These are phyloP conservation scores for Pseudocercospora fijiensis DNA, from an alignment of 2,329 filamentous ascomycete genomes.

Conservation along the genomic window DNA sequence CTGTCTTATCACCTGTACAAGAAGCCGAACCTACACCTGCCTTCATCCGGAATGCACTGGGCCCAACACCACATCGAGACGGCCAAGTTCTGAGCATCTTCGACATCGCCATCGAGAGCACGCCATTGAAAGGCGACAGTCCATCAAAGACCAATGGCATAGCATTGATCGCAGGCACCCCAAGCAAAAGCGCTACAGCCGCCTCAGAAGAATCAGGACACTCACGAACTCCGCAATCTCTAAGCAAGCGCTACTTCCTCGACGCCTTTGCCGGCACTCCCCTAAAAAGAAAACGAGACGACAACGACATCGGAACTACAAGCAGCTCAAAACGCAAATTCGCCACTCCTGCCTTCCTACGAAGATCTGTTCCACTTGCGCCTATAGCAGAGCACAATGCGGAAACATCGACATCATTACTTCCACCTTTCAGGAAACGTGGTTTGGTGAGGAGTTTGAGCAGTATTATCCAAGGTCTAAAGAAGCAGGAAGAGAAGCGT, in stretches of 20 bases:
- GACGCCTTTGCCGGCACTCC: constrained; percentile 65
- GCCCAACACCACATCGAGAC: constrained; percentile 77
- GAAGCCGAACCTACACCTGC: constrained; percentile 35
- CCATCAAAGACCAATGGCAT: constrained; percentile 26
- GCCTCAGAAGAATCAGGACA: constrained; percentile 19
- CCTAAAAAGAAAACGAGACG: constrained; percentile 49
- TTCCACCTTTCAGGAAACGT: constrained; percentile 45
- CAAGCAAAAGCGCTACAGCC: constrained; percentile 36
- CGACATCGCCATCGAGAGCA: constrained; percentile 57
- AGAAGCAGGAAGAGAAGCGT: constrained; percentile 67
- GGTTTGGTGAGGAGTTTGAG: constrained; percentile 67
- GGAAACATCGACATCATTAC: constrained; percentile 9
- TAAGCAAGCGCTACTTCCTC: constrained; percentile 61
- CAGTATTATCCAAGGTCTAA: constrained; percentile 68
- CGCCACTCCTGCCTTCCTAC: constrained; percentile 69
- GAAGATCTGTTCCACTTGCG: constrained; percentile 51
- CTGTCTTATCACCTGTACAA: constrained; percentile 21
- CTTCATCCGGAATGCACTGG: constrained; percentile 48
- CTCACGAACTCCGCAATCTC: constrained; percentile 51
- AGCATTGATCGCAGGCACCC: constrained; percentile 42
- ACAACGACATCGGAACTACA: constrained; percentile 36
- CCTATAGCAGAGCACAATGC: constrained; percentile 59
- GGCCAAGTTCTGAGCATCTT: constrained; percentile 76
- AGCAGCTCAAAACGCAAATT: constrained; percentile 45
- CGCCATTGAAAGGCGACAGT: constrained; percentile 15